A percentile compares a stretch with the other conserved stretches of the same genome.
These are phyloP conservation scores for Anacardium occidentale DNA, from an alignment of 345 rosid genomes.

Conservation along the genomic window DNA sequence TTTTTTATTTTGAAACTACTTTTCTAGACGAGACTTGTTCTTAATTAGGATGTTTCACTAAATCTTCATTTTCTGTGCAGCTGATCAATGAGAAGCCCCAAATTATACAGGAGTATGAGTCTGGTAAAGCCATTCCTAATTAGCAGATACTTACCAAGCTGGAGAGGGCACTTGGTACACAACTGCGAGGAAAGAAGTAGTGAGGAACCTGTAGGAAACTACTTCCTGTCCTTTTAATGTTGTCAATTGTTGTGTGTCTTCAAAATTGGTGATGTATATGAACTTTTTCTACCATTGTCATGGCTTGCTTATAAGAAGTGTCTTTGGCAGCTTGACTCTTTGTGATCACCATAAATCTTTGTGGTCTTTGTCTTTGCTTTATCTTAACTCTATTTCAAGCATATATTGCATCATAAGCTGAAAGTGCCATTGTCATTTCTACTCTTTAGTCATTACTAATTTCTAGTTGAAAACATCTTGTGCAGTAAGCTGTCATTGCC, in stretches of 20 bases:
- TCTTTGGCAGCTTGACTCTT: background rate
- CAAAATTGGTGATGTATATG: constrained; percentile 37
- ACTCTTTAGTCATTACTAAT: too few species aligned
- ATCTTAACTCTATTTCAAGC: background rate
- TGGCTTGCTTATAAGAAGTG: constrained; percentile 22
- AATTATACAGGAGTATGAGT: constrained; percentile 88
- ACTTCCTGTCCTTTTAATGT: background rate
- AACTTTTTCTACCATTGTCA: constrained; percentile 27
- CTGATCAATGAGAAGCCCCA: constrained; percentile 95
- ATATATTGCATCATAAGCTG: background rate
- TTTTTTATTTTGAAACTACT: too few species aligned
- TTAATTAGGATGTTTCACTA: background rate
- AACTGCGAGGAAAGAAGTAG: constrained; percentile 92
- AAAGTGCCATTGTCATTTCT: background rate
- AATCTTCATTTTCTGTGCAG: constrained; percentile 35
- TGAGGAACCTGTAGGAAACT: background rate
- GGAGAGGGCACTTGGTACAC: constrained; percentile 87
- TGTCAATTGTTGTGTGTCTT: constrained; percentile 23
- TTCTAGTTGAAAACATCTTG: background rate
- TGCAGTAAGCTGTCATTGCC: background rate
- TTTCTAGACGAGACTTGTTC: background rate
- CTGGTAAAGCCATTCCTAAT: constrained; percentile 97
- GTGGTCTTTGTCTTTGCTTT: background rate
- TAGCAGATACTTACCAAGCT: constrained; percentile 83
- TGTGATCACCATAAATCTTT: background rate